Conservation (phyloP, 441 rosid genomes). For the Geranium incanum region DNA sequence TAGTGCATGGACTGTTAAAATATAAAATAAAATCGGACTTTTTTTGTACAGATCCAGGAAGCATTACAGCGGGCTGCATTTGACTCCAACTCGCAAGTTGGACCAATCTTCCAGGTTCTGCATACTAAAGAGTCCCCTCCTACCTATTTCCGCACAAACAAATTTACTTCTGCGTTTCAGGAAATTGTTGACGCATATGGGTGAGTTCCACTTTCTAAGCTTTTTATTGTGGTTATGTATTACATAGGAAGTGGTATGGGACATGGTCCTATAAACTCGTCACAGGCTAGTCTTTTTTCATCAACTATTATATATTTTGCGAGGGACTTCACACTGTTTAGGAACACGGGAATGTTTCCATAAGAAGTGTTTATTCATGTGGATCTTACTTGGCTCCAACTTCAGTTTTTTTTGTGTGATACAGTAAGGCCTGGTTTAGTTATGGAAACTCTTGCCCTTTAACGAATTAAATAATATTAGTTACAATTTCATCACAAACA, state of each 20-base stretch:
- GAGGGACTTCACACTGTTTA: background rate
- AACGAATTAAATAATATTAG: background rate
- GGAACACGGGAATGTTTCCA: background rate
- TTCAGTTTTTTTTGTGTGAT: background rate
- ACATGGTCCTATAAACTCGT: background rate
- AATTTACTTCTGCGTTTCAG: conserved; percentile 66
- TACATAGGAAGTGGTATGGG: background rate
- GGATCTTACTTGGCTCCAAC: background rate
- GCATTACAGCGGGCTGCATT: conserved; percentile 55
- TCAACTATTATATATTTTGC: background rate
- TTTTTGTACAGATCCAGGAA: conserved; percentile 51
- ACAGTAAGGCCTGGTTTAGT: background rate
- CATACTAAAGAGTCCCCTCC: conserved; percentile 65
- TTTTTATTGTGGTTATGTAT: background rate
- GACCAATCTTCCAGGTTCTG: conserved; percentile 54
- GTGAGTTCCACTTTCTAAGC: conserved; percentile 33
- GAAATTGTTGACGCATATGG: conserved; percentile 83
- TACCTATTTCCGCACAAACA: conserved; percentile 63
- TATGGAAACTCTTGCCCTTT: background rate
- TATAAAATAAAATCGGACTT: background rate
- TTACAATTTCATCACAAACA: background rate
- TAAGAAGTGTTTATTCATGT: background rate
- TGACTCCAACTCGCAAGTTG: conserved; percentile 71
- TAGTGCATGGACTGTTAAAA: background rate
- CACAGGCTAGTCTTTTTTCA: background rate